Conservation (phyloP, 176 grass and related monocot genomes). For the maize (Zea mays) region DNA sequence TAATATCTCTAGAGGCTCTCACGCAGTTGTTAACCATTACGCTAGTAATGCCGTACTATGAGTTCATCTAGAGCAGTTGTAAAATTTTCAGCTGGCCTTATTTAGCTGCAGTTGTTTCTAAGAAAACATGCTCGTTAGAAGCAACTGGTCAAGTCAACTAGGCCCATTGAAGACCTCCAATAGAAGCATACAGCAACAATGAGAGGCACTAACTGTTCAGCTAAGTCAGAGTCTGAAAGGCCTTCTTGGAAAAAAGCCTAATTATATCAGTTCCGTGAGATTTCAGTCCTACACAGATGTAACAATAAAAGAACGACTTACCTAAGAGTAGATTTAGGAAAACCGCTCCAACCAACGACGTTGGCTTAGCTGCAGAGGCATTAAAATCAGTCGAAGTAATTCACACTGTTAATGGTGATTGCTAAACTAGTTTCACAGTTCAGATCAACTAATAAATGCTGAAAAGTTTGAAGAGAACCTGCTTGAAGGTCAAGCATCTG, state of each 20-base stretch:
- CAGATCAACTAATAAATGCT: slow-evolving; percentile 22
- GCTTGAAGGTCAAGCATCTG: slow-evolving; percentile 95
- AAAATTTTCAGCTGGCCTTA: neutral
- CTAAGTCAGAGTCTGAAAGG: neutral
- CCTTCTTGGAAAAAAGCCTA: slow-evolving; percentile 3
- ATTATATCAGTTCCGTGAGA: slow-evolving; percentile 2
- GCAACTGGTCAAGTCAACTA: neutral
- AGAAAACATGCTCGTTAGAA: neutral
- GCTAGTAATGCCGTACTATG: neutral
- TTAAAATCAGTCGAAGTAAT: slow-evolving; percentile 20
- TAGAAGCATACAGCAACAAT: slow-evolving; percentile 1
- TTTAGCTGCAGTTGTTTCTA: neutral
- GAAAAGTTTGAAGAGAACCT: slow-evolving; percentile 52
- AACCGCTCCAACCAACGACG: slow-evolving; percentile 69
- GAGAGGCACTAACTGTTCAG: neutral
- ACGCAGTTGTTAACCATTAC: neutral
- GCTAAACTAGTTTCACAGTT: slow-evolving; percentile 22
- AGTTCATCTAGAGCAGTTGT: neutral
- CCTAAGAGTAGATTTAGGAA: slow-evolving; percentile 81
- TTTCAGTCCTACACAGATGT: slow-evolving; percentile 21
- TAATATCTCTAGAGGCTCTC: neutral
- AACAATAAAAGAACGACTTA: slow-evolving; percentile 34
- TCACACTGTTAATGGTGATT: neutral
- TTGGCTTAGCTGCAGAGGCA: slow-evolving; percentile 66
- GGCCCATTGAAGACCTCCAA: slow-evolving; percentile 2